Conservation (phyloP, 176 grass and related monocot genomes). For the Chloris gayana region DNA sequence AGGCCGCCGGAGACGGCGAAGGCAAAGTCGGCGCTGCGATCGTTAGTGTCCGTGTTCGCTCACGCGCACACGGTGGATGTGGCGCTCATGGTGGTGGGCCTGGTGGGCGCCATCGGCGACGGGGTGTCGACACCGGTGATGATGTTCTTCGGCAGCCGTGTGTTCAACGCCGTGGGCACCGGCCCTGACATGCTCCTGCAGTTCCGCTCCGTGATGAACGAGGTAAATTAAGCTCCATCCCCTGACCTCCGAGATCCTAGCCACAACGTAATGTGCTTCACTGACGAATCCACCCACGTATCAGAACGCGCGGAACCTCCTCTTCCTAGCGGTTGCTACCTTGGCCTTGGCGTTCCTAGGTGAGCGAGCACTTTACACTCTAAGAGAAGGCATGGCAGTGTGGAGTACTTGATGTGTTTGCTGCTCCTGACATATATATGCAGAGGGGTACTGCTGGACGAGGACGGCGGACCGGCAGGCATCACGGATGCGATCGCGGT, state of each 20-base stretch:
- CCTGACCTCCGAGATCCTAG: neutral
- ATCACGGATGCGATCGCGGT: conserved; percentile 76
- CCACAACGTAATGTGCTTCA: neutral
- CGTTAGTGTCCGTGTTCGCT: conserved; percentile 65
- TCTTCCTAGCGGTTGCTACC: conserved; percentile 62
- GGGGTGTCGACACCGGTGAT: conserved; percentile 70
- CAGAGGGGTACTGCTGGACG: conserved; percentile 96
- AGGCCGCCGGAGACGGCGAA: neutral
- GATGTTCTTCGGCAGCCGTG: conserved; percentile 67
- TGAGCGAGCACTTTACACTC: conserved; percentile 24
- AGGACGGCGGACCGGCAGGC: conserved; percentile 89
- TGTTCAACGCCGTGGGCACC: conserved; percentile 82
- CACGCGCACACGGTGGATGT: conserved; percentile 71
- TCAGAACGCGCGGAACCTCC: conserved; percentile 69
- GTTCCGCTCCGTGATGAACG: conserved; percentile 64
- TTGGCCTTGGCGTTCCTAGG: conserved; percentile 84
- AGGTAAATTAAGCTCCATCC: conserved; percentile 38
- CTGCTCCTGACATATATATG: neutral
- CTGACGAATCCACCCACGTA: neutral
- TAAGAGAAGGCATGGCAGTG: too few relatives aligned
- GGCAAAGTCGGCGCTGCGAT: neutral
- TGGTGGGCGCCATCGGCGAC: conserved; percentile 78
- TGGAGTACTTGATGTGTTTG: neutral
- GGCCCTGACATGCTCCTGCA: conserved; percentile 27
- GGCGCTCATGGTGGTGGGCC: conserved; percentile 65